Evolutionary conservation across 768 basidiomycete species (phyloP), one percentile per base, ranked within the genome.

Genomic region (Leucocoprinus birnbaumii): DNA sequence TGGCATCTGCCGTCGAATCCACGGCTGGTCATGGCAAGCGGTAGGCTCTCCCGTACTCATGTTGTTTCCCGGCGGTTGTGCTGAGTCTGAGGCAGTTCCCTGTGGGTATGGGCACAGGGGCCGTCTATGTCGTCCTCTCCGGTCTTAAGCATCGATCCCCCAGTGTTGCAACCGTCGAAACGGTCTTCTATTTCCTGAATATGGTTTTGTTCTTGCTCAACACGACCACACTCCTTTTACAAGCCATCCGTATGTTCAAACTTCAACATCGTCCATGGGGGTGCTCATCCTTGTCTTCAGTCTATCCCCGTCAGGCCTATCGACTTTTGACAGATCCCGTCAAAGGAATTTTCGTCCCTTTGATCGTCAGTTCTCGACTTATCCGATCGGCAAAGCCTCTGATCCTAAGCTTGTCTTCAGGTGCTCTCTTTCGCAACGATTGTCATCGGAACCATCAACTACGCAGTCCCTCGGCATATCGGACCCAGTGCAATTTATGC

Each of bases 1-100:
- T 43, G 54, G 40, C 2, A 19, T 55, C 31, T 48, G 54, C 42
- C 54, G 54, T 14, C 54, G 77, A n/a, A 75, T 79, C 43, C 77
- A 79, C 63, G 75, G 77, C 43, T 78, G 77, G 77, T 70, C 73
- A 38, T 78, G 78, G 77, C 76, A 79, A 63, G 76, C 75, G 51
- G 77, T 79, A 60, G 27, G 75, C 69, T 11, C 40, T n/a, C n/a
- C n/a, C n/a, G n/a, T n/a, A n/a, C 19, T 38, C 13, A 19, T 9
- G n/a, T 14, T 16, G 9, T n/a, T 44, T 16, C 3, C 38, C 1
- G 26, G 11, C 14, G 7, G 24, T n/a, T 9, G 54, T 34, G 34
- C 35, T 27, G 8, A 35, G 21, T 42, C 26, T 16, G 21, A 46
- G n/a, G 1, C 48, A 78, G 77, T 79, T 78, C 59, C 76, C 77